Conservation (phyloP, 2,329 filamentous ascomycete genomes). For the Fusarium dimerum region DNA sequence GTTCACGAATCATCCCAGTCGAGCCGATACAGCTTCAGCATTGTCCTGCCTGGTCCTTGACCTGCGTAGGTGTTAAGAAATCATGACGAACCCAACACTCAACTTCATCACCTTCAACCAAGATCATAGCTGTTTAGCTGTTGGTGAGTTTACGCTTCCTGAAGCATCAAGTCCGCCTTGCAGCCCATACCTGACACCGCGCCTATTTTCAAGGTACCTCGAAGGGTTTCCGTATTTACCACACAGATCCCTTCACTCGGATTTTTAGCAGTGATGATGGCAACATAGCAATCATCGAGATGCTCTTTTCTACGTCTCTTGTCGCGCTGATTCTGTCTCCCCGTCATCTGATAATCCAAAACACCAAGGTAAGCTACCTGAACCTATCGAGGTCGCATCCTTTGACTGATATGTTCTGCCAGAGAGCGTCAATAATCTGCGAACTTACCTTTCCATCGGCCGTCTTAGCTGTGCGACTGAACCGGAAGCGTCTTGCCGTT, state of each 20-base stretch:
- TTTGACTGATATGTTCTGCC: conserved; percentile 17
- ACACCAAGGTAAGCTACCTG: conserved; percentile 73
- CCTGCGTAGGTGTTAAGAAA: conserved; percentile 18
- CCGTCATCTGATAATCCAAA: conserved; percentile 90
- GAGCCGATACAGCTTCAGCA: not conserved
- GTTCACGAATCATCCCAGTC: not conserved
- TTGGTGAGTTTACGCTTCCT: conserved; percentile 61
- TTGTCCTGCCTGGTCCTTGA: not conserved
- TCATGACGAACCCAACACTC: conserved; percentile 71
- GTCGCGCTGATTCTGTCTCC: conserved; percentile 93
- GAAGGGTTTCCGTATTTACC: conserved; percentile 94
- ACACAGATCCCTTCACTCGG: conserved; percentile 93
- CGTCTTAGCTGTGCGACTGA: conserved; percentile 89
- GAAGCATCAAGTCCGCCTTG: not conserved
- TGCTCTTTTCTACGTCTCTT: conserved; percentile 97
- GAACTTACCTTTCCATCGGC: conserved; percentile 98
- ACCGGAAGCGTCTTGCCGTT: conserved; percentile 90
- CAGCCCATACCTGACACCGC: not conserved
- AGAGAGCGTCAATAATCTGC: conserved; percentile 83
- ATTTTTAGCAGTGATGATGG: conserved; percentile 93
- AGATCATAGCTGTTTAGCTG: conserved; percentile 95
- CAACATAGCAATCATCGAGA: conserved; percentile 95
- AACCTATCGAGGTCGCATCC: not conserved
- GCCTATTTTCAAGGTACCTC: conserved; percentile 67
- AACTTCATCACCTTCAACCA: conserved; percentile 99